Evolutionary conservation across 179 eudicot species (phyloP).

Genomic region (Beta corolliflora): DNA sequence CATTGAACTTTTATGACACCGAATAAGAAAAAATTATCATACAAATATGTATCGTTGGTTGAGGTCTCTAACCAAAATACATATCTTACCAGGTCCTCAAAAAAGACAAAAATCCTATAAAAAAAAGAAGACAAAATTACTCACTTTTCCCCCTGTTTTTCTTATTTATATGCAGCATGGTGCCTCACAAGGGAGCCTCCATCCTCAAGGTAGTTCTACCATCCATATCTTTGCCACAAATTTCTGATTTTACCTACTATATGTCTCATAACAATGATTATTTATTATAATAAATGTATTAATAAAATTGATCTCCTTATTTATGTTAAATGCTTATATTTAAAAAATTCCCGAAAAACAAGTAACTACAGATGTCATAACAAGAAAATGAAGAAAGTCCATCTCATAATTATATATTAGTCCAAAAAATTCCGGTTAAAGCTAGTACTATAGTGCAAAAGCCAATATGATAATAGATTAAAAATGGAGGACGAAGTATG

Average conservation of each 20-base stretch:
- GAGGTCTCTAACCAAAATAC: not conserved
- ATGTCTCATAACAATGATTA: no score
- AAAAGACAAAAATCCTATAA: not conserved
- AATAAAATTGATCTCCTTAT: no score
- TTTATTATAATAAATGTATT: not conserved
- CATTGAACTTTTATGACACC: not conserved
- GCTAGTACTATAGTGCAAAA: no score
- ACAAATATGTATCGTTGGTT: not conserved
- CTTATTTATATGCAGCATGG: constrained; percentile 31
- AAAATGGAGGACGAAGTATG: no score
- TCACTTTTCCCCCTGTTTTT: not conserved
- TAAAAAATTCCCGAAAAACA: no score
- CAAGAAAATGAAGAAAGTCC: no score
- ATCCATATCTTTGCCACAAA: not conserved
- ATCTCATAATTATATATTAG: no score
- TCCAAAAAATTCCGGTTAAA: no score
- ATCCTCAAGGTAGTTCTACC: constrained; percentile 38
- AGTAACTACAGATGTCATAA: no score
- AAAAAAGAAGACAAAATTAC: not conserved
- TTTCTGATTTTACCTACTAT: not conserved
- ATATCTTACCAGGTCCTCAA: not conserved
- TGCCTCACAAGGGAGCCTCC: constrained; percentile 42
- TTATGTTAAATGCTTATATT: no score
- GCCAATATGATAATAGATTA: no score
- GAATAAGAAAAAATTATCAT: not conserved